Conservation (phyloP, 352 stramenopile species). For the Globisporangium cylindrosporum region DNA sequence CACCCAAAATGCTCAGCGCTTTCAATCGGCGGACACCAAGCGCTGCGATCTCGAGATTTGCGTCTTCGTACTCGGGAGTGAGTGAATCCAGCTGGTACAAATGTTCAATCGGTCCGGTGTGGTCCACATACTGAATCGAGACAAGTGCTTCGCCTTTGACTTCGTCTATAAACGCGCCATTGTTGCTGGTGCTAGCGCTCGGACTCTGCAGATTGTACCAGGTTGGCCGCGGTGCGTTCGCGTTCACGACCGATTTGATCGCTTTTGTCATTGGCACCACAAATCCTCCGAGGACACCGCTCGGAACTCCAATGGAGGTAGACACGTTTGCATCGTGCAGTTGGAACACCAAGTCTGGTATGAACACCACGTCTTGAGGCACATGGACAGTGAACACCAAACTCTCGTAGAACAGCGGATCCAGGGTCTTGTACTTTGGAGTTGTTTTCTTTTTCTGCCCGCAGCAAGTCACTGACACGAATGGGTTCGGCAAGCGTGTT, state of each 20-base stretch:
- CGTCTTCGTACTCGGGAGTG: constrained; percentile 46
- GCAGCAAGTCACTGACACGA: constrained; percentile 74
- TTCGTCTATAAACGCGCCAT: constrained; percentile 29
- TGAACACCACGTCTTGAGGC: constrained; percentile 51
- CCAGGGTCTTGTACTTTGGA: constrained; percentile 46
- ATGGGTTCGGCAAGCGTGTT: constrained; percentile 67
- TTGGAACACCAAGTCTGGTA: constrained; percentile 68
- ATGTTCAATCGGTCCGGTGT: constrained; percentile 29
- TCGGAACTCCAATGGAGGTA: constrained; percentile 17
- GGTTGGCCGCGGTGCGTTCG: constrained; percentile 40
- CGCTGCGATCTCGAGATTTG: constrained; percentile 61
- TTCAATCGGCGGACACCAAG: constrained; percentile 71
- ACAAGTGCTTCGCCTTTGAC: constrained; percentile 47
- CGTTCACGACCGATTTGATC: constrained; percentile 38
- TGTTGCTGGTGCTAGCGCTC: constrained; percentile 17
- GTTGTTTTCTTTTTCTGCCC: constrained; percentile 54
- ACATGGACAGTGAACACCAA: constrained; percentile 55
- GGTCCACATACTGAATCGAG: constrained; percentile 65
- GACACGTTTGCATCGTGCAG: constrained; percentile 56
- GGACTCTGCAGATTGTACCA: constrained; percentile 42
- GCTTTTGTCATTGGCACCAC: constrained; percentile 43
- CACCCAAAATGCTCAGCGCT: constrained; percentile 41
- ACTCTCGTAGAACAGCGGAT: constrained; percentile 84
- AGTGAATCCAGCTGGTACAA: constrained; percentile 31
- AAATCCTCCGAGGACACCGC: constrained; percentile 41